Percentiles rank a stretch among this genome's conserved stretches.
These are phyloP conservation scores for Anthracocystis setariae DNA, from an alignment of 1,284 basidiomycete genomes.

Conservation along the genomic window DNA sequence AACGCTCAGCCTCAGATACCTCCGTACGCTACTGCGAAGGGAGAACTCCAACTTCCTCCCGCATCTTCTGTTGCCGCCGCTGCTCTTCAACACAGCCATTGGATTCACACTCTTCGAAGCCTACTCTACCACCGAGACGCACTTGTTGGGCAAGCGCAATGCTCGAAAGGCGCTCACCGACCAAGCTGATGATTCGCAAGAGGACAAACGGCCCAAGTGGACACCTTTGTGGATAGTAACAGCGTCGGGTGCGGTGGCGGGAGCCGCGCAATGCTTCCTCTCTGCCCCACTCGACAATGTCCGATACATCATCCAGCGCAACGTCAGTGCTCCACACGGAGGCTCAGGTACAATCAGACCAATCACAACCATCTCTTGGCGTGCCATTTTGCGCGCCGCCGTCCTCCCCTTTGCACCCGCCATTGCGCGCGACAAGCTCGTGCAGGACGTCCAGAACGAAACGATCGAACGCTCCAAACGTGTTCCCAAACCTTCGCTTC, in stretches of 20 bases:
- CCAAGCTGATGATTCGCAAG: slow-evolving; percentile 1
- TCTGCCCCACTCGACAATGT: slow-evolving; percentile 69
- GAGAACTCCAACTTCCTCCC: slow-evolving; percentile 56
- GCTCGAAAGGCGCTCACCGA: background rate
- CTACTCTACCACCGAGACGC: slow-evolving; percentile 60
- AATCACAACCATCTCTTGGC: slow-evolving; percentile 57
- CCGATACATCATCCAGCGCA: slow-evolving; percentile 65
- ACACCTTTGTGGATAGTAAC: slow-evolving; percentile 60
- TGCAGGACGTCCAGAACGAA: slow-evolving; percentile 51
- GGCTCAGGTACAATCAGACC: background rate
- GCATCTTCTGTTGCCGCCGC: slow-evolving; percentile 64
- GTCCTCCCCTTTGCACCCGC: slow-evolving; percentile 63
- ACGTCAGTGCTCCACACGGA: slow-evolving; percentile 25
- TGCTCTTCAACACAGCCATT: slow-evolving; percentile 67
- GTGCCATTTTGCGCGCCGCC: slow-evolving; percentile 59
- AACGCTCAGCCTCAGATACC: slow-evolving; percentile 61
- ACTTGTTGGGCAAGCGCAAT: slow-evolving; percentile 29
- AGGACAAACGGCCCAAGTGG: slow-evolving; percentile 33
- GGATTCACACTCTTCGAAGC: slow-evolving; percentile 68
- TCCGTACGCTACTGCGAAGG: slow-evolving; percentile 63
- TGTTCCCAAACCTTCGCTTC: slow-evolving; percentile 19
- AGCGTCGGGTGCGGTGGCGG: slow-evolving; percentile 66
- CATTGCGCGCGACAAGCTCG: slow-evolving; percentile 40
- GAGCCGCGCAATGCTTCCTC: slow-evolving; percentile 68
- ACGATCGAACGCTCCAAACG: slow-evolving; percentile 34